Percentiles rank a stretch among this genome's conserved stretches.
These are phyloP conservation scores for Discostella stelligera DNA, from an alignment of 352 stramenopile species.

Conservation along the genomic window DNA sequence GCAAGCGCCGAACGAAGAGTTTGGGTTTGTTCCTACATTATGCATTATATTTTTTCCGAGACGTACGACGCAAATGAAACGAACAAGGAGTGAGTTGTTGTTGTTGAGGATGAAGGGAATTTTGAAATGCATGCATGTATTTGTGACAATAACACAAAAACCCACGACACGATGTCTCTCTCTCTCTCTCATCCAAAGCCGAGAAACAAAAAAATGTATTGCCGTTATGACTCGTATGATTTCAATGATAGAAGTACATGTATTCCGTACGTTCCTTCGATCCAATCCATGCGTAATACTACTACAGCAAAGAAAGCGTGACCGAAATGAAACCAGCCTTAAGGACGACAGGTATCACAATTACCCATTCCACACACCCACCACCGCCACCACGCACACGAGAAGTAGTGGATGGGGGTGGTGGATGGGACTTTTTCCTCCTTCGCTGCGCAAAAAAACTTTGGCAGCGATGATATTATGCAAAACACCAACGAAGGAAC, in stretches of 20 bases:
- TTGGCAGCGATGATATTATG: slow-evolving; percentile 3
- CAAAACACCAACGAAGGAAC: background rate
- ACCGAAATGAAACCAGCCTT: slow-evolving; percentile 62
- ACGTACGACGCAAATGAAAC: background rate
- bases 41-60: background rate
- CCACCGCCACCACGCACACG: too few relatives aligned
- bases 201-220: slow-evolving; percentile 39
- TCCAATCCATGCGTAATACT: slow-evolving; percentile 1
- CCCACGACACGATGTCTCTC: too few relatives aligned
- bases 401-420: too few relatives aligned
- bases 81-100: background rate
- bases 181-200: background rate
- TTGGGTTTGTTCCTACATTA: slow-evolving; percentile 54
- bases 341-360: slow-evolving; percentile 42
- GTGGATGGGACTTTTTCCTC: too few relatives aligned
- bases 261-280: slow-evolving; percentile 51
- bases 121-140: background rate
- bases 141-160: too few relatives aligned
- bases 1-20: slow-evolving; percentile 68
- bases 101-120: too few relatives aligned
- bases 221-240: slow-evolving; percentile 73
- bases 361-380: too few relatives aligned
- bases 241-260: slow-evolving; percentile 66
- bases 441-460: slow-evolving; percentile 26
- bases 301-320: background rate